Conservation (phyloP, 768 basidiomycete species). For the Lactarius sp. region DNA sequence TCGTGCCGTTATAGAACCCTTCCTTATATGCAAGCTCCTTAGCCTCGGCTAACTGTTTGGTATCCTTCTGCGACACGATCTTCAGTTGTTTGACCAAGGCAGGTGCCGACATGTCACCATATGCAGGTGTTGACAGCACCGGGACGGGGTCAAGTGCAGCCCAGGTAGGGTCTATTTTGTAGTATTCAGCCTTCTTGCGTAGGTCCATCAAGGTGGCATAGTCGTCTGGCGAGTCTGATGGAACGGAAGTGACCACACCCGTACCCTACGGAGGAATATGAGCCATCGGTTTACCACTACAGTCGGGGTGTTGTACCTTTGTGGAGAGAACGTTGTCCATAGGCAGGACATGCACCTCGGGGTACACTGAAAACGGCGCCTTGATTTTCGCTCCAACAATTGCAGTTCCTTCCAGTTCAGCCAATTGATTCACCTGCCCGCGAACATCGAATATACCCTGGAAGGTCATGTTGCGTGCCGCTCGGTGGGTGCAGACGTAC, state of each 20-base stretch:
- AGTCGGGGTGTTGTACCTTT: conserved; percentile 64
- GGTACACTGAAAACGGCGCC: conserved; percentile 76
- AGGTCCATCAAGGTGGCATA: conserved; percentile 86
- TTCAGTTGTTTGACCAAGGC: conserved; percentile 83
- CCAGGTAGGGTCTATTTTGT: conserved; percentile 91
- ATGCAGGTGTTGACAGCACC: conserved; percentile 84
- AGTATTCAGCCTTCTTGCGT: conserved; percentile 93
- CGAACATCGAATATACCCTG: conserved; percentile 75
- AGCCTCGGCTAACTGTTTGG: conserved; percentile 88
- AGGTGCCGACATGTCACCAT: conserved; percentile 86
- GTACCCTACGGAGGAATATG: conserved; percentile 58
- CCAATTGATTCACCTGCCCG: conserved; percentile 67
- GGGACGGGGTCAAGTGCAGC: conserved; percentile 78
- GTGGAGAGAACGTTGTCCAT: conserved; percentile 98
- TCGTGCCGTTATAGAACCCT: conserved; percentile 92
- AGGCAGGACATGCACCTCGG: conserved; percentile 93
- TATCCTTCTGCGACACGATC: conserved; percentile 93
- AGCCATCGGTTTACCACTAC: background rate
- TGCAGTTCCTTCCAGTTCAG: conserved; percentile 72
- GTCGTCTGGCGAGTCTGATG: conserved; percentile 98
- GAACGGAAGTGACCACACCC: conserved; percentile 96
- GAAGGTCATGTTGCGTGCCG: conserved; percentile 97
- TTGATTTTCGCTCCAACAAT: conserved; percentile 87
- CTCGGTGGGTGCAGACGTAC: conserved; percentile 82
- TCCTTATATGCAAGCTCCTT: conserved; percentile 99